A percentile compares a stretch with the other conserved stretches of the same genome.
Conservation (phyloP, 2,329 filamentous ascomycete species). For the Apiospora aurea region DNA sequence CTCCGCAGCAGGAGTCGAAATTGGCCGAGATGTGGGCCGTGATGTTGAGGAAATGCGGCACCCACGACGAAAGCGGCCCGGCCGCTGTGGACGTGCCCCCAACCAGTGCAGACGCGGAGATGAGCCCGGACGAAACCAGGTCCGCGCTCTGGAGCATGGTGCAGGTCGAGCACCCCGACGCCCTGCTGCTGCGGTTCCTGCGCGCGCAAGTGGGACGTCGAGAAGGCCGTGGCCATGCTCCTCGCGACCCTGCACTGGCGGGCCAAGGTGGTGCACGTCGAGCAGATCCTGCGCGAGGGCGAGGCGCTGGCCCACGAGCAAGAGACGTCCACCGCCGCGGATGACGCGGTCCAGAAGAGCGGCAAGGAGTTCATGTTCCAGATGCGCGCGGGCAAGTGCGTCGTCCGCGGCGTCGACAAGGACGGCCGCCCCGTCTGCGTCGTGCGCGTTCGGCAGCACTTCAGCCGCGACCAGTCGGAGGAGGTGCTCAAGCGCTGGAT, state of each 20-base stretch:
- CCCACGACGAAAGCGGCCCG: background rate
- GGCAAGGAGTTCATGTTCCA: slow-evolving; percentile 81
- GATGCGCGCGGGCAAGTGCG: slow-evolving; percentile 87
- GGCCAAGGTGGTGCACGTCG: slow-evolving; percentile 80
- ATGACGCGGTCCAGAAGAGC: slow-evolving; percentile 66
- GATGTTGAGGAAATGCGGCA: slow-evolving; percentile 53
- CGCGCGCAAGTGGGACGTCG: slow-evolving; percentile 91
- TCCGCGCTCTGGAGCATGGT: slow-evolving; percentile 79
- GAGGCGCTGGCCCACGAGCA: slow-evolving; percentile 81
- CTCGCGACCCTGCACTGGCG: slow-evolving; percentile 92
- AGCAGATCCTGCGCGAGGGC: slow-evolving; percentile 45
- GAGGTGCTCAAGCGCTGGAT: slow-evolving; percentile 84
- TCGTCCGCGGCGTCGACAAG: slow-evolving; percentile 84
- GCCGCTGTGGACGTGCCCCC: slow-evolving; percentile 52
- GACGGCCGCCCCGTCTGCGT: slow-evolving; percentile 83
- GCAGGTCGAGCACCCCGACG: slow-evolving; percentile 92
- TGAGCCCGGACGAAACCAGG: slow-evolving; percentile 62
- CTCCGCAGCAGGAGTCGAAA: slow-evolving; percentile 82
- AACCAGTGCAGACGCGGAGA: slow-evolving; percentile 64
- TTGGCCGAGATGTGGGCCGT: slow-evolving; percentile 82
- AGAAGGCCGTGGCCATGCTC: slow-evolving; percentile 89
- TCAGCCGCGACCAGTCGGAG: slow-evolving; percentile 78
- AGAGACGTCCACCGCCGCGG: slow-evolving; percentile 71
- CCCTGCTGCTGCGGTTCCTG: slow-evolving; percentile 78
- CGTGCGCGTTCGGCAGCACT: slow-evolving; percentile 83